Percentiles rank a stretch among this genome's conserved stretches.
Evolutionary conservation across 2,329 filamentous ascomycete genomes (phyloP).

Genomic region (Clonostachys solani): DNA sequence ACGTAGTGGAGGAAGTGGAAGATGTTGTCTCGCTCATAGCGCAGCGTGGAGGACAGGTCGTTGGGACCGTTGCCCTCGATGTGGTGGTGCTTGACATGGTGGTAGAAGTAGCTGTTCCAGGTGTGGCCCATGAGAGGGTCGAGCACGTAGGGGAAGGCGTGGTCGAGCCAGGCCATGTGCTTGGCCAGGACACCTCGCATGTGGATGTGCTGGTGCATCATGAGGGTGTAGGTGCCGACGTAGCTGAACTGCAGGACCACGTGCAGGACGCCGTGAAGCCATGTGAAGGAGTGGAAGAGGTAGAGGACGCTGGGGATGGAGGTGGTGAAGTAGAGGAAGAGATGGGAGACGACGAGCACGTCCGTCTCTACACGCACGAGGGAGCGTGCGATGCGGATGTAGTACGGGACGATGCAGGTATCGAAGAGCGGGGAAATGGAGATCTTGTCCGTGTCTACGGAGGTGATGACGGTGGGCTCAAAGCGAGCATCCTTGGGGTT

Average conservation of each 20-base stretch:
- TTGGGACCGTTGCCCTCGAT: constrained; percentile 72
- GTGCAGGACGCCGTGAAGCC: constrained; percentile 63
- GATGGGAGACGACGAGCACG: constrained; percentile 74
- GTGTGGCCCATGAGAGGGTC: constrained; percentile 80
- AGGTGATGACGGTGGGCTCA: constrained; percentile 40
- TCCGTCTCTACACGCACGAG: constrained; percentile 65
- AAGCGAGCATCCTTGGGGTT: constrained; percentile 32
- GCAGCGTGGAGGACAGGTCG: constrained; percentile 71
- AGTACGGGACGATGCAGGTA: constrained; percentile 52
- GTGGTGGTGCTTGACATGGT: constrained; percentile 84
- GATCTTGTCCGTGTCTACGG: constrained; percentile 30
- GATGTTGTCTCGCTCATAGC: constrained; percentile 68
- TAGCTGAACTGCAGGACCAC: constrained; percentile 63
- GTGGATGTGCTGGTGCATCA: constrained; percentile 85
- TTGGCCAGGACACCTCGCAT: constrained; percentile 63
- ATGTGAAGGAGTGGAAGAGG: constrained; percentile 64
- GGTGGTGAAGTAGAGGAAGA: constrained; percentile 67
- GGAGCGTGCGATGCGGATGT: constrained; percentile 47
- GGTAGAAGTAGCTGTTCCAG: constrained; percentile 82
- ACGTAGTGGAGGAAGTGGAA: constrained; percentile 68
- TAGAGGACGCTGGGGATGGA: constrained; percentile 64
- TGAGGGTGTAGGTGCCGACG: constrained; percentile 70
- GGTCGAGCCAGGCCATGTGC: constrained; percentile 52
- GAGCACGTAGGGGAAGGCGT: constrained; percentile 65
- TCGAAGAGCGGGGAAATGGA: constrained; percentile 32